Conservation (phyloP, 129 eudicot genomes). For the Flaveria brownii region DNA sequence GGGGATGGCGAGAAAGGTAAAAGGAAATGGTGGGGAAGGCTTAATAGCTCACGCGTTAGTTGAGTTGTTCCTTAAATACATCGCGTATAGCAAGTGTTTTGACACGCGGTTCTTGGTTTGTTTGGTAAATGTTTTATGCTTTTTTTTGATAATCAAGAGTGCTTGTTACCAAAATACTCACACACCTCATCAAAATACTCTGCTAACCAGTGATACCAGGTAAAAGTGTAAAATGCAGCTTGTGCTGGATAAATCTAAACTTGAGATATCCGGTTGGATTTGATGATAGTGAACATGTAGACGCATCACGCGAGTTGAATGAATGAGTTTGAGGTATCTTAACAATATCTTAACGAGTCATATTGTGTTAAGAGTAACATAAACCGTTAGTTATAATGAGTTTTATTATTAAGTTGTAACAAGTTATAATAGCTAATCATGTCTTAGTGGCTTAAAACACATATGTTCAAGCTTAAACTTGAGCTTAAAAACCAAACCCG, state of each 20-base stretch:
- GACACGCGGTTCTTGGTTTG: constrained; percentile 20
- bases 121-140: constrained; percentile 7
- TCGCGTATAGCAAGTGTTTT: neutral
- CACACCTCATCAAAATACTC: neutral
- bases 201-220: neutral
- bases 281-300: no score
- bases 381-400: no score
- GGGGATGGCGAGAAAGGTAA: constrained; percentile 54
- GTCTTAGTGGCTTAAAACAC: no score
- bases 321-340: no score
- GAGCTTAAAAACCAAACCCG: neutral
- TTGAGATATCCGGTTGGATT: no score
- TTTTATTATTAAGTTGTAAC: no score
- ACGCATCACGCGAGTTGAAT: no score
- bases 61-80: constrained; percentile 11
- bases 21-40: constrained; percentile 86
- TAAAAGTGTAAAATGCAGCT: neutral
- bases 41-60: constrained; percentile 62
- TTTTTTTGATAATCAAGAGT: neutral
- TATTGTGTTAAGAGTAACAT: no score
- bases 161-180: neutral
- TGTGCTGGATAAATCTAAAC: no score
- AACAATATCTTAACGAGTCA: no score
- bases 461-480: neutral
- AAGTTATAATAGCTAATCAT: no score